Evolutionary conservation across 768 basidiomycete genomes (phyloP), one percentile per base, ranked within the genome.

Genomic region (Russula sp.): DNA sequence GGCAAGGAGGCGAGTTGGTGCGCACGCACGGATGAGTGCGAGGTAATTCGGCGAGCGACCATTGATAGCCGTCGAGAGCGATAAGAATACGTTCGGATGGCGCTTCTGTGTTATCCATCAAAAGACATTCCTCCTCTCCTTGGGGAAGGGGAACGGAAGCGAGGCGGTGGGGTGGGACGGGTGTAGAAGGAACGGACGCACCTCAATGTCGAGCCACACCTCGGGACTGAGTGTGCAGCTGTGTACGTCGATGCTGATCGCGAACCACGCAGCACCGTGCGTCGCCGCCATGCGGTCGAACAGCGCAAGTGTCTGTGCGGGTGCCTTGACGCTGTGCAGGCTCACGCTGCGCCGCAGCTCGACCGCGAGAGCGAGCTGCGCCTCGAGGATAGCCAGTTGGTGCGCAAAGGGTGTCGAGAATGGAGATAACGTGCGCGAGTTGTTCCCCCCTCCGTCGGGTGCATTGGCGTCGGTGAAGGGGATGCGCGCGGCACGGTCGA

Each of bases 41-140:
- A 77, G 76, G 63, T 89, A 82, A 45, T 82, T 82, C 6, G 79
- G 74, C 7, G 89, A 88, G 45, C 88, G 85, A 22, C 82, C 77
- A 64, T 96, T 96, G 69, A 96, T 91, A 61, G 82, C 84, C 0
- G 88, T 91, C 1, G 95, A 97, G 11, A 96, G 77, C 0, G 95
- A 98, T 59, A 96, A 79, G 75, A 86, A 99, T 55, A 87, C 78
- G 73, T 98, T 98, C 5, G 75, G 69, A 66, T 94, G 84, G 51
- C 75, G 78, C 74, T 78, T 86, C 88, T 94, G 75, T 37, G 11
- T 14, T 3, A 27, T 31, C 16, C 45, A 55, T 63, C 32, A 63
- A 52, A 8, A 20, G 45, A 34, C 31, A 53, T 52, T 59, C 52
- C 62, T 63, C 57, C 57, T 57, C 56, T 47, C 50, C 50, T 6